phyloP scores from a whole-genome alignment of 2,329 filamentous ascomycete genomes.

The Daldinia sp. region DNA sequence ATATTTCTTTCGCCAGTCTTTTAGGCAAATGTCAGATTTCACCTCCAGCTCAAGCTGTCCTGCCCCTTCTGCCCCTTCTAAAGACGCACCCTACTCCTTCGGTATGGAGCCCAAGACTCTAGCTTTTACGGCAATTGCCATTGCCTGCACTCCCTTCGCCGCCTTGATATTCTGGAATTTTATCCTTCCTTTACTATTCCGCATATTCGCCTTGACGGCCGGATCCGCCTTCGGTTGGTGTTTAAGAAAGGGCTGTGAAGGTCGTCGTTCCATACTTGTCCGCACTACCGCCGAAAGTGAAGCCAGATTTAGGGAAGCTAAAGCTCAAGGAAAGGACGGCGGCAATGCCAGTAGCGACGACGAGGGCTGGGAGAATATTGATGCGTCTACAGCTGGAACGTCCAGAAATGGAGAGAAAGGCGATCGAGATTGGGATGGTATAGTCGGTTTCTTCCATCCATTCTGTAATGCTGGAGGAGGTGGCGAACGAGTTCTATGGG shows the following conservation, averaged over 20 bases:
- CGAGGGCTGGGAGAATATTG: slow-evolving; percentile 76
- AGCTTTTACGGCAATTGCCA: slow-evolving; percentile 45
- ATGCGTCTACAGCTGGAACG: slow-evolving; percentile 57
- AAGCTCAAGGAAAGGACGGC: slow-evolving; percentile 49
- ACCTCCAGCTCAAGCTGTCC: slow-evolving; percentile 20
- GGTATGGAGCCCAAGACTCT: slow-evolving; percentile 46
- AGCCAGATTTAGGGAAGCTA: slow-evolving; percentile 50
- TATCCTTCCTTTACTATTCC: slow-evolving; percentile 52
- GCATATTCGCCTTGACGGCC: slow-evolving; percentile 54
- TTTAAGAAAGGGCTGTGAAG: slow-evolving; percentile 72
- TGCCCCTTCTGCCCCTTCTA: slow-evolving; percentile 10
- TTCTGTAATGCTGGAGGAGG: slow-evolving; percentile 98
- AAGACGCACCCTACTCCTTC: slow-evolving; percentile 34
- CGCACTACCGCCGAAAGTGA: slow-evolving; percentile 62
- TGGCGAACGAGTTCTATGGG: slow-evolving; percentile 96
- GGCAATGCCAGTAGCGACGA: slow-evolving; percentile 60
- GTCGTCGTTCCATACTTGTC: slow-evolving; percentile 69
- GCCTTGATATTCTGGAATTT: slow-evolving; percentile 49
- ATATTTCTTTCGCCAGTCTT: slow-evolving; percentile 18
- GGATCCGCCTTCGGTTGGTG: slow-evolving; percentile 68
- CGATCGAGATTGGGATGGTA: slow-evolving; percentile 78
- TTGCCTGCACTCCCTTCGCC: slow-evolving; percentile 49
- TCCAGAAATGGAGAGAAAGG: slow-evolving; percentile 56
- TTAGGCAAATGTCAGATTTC: slow-evolving; percentile 33
- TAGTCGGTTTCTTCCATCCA: slow-evolving; percentile 97